phyloP scores from a whole-genome alignment of 148 eudicot species.

The Persicaria maculosa region DNA sequence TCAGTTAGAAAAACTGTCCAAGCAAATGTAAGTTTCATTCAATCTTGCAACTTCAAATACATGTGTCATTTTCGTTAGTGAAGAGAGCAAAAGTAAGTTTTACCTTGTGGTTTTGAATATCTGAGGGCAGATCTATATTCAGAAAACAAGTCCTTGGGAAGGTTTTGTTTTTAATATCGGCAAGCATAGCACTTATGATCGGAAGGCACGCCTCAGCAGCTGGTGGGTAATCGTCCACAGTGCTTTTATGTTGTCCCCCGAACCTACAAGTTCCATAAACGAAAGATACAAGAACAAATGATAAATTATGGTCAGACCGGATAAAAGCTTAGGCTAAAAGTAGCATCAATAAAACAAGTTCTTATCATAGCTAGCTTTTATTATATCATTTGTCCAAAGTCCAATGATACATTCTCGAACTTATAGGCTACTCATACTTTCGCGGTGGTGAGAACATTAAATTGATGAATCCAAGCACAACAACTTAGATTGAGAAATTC shows the following conservation, averaged over 20 bases:
- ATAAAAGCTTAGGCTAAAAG: background rate
- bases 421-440: too few species aligned
- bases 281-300: background rate
- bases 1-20: background rate
- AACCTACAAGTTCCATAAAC: constrained; percentile 34
- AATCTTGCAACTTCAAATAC: too few species aligned
- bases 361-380: too few species aligned
- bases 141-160: constrained; percentile 74
- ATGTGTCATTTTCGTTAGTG: background rate
- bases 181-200: constrained; percentile 47
- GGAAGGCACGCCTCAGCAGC: constrained; percentile 92
- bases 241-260: constrained; percentile 44
- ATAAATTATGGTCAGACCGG: background rate
- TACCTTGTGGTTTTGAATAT: constrained; percentile 77
- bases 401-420: too few species aligned
- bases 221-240: constrained; percentile 44
- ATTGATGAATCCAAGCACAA: background rate
- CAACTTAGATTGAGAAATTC: background rate
- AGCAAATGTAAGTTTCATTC: too few species aligned
- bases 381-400: too few species aligned
- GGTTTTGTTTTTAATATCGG: constrained; percentile 43
- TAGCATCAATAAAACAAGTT: background rate
- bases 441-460: too few species aligned
- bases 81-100: background rate
- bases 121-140: constrained; percentile 74